Evolutionary conservation across 768 basidiomycete genomes (phyloP).

Genomic region (Kwoniella dendrophila): DNA sequence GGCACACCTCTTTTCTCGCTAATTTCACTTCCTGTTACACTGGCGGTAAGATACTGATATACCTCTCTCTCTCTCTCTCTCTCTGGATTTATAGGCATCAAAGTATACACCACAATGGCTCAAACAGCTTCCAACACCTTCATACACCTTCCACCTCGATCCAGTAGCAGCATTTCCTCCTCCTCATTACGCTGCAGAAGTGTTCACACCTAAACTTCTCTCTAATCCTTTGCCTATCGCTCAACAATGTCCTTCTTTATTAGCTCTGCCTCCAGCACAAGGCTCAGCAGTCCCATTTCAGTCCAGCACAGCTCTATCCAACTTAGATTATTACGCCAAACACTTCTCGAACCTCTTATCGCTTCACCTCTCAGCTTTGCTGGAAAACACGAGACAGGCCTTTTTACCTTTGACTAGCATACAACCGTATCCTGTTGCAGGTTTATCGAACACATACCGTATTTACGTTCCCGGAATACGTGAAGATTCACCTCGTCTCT

Average conservation of each 20-base stretch:
- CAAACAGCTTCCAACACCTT: slow-evolving; percentile 17
- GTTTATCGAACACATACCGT: slow-evolving; percentile 15
- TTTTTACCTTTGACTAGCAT: slow-evolving; percentile 17
- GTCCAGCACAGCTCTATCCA: neutral
- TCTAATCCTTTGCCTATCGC: neutral
- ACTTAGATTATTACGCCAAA: slow-evolving; percentile 20
- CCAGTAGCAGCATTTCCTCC: slow-evolving; percentile 20
- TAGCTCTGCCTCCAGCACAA: slow-evolving; percentile 5
- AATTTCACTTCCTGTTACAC: neutral
- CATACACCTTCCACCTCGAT: neutral
- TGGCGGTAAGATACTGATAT: neutral
- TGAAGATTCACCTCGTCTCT: slow-evolving; percentile 54
- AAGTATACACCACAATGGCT: slow-evolving; percentile 36
- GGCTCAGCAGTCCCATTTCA: slow-evolving; percentile 2
- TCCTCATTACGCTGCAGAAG: slow-evolving; percentile 18
- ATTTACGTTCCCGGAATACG: slow-evolving; percentile 50
- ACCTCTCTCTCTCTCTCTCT: neutral
- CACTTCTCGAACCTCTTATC: slow-evolving; percentile 39
- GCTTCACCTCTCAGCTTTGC: slow-evolving; percentile 26
- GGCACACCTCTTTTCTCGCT: neutral
- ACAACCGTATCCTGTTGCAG: neutral
- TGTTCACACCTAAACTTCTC: slow-evolving; percentile 16
- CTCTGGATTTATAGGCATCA: slow-evolving; percentile 24
- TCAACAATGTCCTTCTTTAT: slow-evolving; percentile 26
- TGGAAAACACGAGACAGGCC: slow-evolving; percentile 14